Percentiles rank a stretch among this genome's conserved stretches.
These are phyloP conservation scores for Coemansia asiatica DNA, from an alignment of 192 early-diverging fungal genomes.

Conservation along the genomic window DNA sequence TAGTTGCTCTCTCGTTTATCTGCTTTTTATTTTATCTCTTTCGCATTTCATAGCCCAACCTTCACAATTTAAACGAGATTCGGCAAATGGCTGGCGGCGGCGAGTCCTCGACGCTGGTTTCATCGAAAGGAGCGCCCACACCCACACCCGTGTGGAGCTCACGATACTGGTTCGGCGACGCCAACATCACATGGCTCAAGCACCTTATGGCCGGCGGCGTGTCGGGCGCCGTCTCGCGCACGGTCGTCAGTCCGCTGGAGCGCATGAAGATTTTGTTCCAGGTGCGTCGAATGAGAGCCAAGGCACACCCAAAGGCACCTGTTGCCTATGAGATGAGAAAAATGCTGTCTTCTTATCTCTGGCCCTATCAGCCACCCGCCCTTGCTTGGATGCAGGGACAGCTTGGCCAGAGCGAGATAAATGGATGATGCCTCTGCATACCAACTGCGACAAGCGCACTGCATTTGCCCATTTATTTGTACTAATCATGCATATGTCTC, in stretches of 20 bases:
- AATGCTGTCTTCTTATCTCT: not conserved
- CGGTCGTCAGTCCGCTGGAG: conserved; percentile 77
- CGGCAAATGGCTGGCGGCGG: conserved; percentile 22
- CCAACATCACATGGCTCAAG: conserved; percentile 64
- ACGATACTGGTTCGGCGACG: conserved; percentile 55
- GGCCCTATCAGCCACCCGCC: not conserved
- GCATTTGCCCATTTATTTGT: not conserved
- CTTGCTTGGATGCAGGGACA: not conserved
- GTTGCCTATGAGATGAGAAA: no score
- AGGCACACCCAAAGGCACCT: no score
- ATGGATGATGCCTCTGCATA: no score
- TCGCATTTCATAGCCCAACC: conserved; percentile 2
- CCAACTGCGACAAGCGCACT: not conserved
- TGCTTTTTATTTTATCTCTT: not conserved
- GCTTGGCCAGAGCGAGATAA: not conserved
- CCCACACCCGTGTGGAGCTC: conserved; percentile 48
- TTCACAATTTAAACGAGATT: not conserved
- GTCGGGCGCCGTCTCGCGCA: conserved; percentile 76
- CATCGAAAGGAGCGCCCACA: conserved; percentile 18
- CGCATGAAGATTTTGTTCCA: conserved; percentile 87
- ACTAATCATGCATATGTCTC: not conserved
- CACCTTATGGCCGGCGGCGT: conserved; percentile 75
- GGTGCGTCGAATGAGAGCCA: conserved; percentile 40
- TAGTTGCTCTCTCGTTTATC: no score
- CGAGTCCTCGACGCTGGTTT: conserved; percentile 29